Conservation (phyloP, 106 monocot species). For the Dendrobium officinale region DNA sequence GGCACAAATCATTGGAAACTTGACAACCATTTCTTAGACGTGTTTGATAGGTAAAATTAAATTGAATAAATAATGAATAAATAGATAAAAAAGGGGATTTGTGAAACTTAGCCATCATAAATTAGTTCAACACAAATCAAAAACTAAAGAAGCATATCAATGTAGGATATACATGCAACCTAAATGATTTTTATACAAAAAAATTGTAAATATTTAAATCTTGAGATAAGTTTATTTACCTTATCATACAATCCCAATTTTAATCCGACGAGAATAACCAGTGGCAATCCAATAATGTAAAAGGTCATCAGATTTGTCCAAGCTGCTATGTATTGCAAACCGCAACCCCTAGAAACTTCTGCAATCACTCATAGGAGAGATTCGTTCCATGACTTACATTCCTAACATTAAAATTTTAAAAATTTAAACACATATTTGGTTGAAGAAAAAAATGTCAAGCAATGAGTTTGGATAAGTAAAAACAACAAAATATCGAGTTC, state of each 20-base stretch:
- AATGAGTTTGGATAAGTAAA: neutral
- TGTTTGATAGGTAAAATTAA: no score
- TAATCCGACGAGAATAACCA: conserved; percentile 51
- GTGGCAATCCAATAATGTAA: conserved; percentile 54
- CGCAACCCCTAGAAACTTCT: conserved; percentile 85
- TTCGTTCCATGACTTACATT: conserved; percentile 37
- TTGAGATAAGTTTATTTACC: conserved; percentile 18
- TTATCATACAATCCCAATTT: conserved; percentile 36
- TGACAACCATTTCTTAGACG: no score
- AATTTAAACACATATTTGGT: no score
- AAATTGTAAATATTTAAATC: no score
- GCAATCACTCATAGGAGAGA: conserved; percentile 5
- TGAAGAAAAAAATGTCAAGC: neutral
- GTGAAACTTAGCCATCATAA: no score
- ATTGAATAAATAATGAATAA: no score
- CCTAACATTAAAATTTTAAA: conserved; percentile 5
- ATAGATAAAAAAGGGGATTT: no score
- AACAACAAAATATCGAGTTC: neutral
- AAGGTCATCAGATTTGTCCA: conserved; percentile 71
- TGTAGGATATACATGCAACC: no score
- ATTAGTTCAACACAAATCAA: no score
- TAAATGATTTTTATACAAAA: no score
- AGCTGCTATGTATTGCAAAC: conserved; percentile 81
- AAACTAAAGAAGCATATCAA: no score
- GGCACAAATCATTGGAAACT: no score